These are phyloP conservation scores for Musa acuminata DNA, from an alignment of 176 grass and related monocot genomes.

Conservation along the genomic window DNA sequence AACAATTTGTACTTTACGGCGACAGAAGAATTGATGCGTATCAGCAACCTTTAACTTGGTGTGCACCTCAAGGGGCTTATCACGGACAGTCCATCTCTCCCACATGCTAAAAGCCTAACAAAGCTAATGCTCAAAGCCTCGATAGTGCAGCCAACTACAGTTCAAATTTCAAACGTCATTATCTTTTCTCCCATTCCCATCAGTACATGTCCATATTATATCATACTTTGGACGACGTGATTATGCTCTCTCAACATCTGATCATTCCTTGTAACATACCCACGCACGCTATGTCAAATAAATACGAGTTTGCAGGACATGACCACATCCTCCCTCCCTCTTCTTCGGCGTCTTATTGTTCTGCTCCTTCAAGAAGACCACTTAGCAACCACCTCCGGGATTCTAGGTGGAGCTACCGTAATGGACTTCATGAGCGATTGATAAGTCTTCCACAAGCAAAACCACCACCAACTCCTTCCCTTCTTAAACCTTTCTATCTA, in stretches of 20 bases:
- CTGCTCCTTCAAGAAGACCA: no score
- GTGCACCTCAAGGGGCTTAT: background rate
- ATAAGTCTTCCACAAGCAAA: background rate
- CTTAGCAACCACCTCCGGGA: background rate
- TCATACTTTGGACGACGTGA: background rate
- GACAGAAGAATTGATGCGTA: background rate
- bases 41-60: background rate
- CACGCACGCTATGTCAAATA: no score
- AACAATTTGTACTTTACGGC: no score
- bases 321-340: no score
- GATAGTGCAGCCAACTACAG: background rate
- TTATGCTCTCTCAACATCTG: background rate
- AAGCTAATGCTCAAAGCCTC: background rate
- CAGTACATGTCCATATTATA: background rate
- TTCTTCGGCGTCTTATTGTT: no score
- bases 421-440: background rate
- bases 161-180: background rate
- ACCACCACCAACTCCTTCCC: background rate
- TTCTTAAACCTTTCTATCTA: background rate
- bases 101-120: background rate
- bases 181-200: background rate
- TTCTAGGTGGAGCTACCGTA: background rate
- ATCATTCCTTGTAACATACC: background rate
- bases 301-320: no score
- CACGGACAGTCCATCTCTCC: no score